Conservation (phyloP, 2,329 filamentous ascomycete species). For the Colletotrichum tropicicola region DNA sequence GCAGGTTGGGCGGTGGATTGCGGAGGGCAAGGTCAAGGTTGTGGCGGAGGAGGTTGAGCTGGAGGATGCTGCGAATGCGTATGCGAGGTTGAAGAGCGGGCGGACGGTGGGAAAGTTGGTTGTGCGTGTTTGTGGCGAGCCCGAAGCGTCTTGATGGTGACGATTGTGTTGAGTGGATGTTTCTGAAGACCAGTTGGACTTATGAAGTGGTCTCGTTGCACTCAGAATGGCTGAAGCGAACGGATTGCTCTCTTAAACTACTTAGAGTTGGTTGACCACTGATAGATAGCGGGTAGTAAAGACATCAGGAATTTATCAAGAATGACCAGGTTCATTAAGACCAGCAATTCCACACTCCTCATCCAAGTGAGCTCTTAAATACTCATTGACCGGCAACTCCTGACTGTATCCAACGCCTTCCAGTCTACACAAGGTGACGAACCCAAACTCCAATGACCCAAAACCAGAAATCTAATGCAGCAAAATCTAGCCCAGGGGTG, state of each 20-base stretch:
- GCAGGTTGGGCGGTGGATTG: constrained; percentile 63
- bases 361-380: no score
- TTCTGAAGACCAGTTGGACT: background rate
- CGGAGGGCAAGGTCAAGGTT: constrained; percentile 64
- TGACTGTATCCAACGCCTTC: no score
- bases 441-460: background rate
- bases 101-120: background rate
- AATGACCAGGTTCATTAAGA: no score
- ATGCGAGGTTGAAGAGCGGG: constrained; percentile 58
- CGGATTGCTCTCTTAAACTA: no score
- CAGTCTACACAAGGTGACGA: background rate
- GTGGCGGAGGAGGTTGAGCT: constrained; percentile 64
- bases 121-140: background rate
- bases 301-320: no score
- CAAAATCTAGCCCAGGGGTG: constrained; percentile 37
- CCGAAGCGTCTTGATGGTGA: background rate
- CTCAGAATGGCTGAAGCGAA: no score
- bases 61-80: constrained; percentile 64
- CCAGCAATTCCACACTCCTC: no score
- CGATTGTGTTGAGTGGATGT: background rate
- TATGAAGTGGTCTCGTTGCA: no score
- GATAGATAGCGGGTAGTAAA: no score
- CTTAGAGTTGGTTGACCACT: no score
- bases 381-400: no score
- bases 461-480: background rate